Percentiles rank a stretch among this genome's conserved stretches.
Conservation (phyloP, 345 rosid species). For the Citrus mangshanensis region DNA sequence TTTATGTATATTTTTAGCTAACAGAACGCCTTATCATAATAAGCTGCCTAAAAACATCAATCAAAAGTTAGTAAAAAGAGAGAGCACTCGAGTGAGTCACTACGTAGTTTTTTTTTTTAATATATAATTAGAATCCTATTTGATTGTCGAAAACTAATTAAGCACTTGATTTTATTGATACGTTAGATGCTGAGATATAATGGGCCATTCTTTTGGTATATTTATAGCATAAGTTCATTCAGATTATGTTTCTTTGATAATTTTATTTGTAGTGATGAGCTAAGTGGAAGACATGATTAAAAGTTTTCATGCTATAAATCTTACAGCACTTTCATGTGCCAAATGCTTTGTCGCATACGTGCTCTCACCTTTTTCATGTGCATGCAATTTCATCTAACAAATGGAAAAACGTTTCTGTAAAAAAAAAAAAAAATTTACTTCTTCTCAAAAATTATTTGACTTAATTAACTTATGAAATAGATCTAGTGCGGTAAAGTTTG, state of each 20-base stretch:
- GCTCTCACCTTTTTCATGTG: constrained; percentile 8
- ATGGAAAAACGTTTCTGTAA: not conserved
- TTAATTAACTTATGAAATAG: not conserved
- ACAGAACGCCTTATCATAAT: constrained; percentile 3
- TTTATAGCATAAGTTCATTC: not conserved
- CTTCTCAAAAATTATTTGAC: not conserved
- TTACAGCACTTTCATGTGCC: constrained; percentile 7
- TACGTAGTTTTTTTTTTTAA: not conserved
- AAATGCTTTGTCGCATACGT: not conserved
- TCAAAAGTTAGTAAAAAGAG: constrained; percentile 16
- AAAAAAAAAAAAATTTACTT: not conserved
- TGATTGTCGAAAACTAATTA: constrained; percentile 23
- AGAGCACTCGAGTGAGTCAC: constrained; percentile 14
- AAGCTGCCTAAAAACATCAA: constrained; percentile 8
- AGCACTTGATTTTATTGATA: constrained; percentile 14
- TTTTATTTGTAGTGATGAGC: not conserved
- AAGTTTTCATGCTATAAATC: not conserved
- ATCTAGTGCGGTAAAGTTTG: not conserved
- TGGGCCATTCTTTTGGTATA: not conserved
- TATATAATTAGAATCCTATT: not conserved
- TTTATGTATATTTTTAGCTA: constrained; percentile 11
- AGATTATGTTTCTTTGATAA: not conserved
- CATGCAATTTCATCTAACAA: constrained; percentile 14
- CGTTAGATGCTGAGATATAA: not conserved
- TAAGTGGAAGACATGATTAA: constrained; percentile 18